These are phyloP conservation scores for Deakozyma indianensis DNA, from an alignment of 805 yeast species.

Conservation along the genomic window DNA sequence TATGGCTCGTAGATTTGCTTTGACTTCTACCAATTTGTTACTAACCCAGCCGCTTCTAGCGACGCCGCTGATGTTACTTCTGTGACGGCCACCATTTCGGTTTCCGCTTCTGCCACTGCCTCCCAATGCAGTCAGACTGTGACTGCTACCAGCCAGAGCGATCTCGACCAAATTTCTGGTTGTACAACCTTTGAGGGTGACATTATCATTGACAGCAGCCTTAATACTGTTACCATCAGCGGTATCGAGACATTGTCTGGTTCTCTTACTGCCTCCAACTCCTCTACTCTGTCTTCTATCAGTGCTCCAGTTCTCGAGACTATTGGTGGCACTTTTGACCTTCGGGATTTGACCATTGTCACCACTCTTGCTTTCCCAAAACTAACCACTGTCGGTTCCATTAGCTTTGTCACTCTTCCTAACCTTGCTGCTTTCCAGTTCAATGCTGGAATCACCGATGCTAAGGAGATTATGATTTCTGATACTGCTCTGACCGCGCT, in stretches of 20 bases:
- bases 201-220: slow-evolving; percentile 42
- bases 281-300: slow-evolving; percentile 46
- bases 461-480: slow-evolving; percentile 43
- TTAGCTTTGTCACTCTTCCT: slow-evolving; percentile 74
- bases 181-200: slow-evolving; percentile 78
- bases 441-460: slow-evolving; percentile 53
- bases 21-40: too few relatives aligned
- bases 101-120: slow-evolving; percentile 25
- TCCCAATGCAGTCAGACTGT: slow-evolving; percentile 21
- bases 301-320: slow-evolving; percentile 67
- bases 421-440: slow-evolving; percentile 62
- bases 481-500: slow-evolving; percentile 27
- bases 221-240: slow-evolving; percentile 35
- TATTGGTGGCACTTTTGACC: slow-evolving; percentile 55
- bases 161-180: slow-evolving; percentile 55
- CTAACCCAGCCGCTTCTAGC: slow-evolving; percentile 21
- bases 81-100: slow-evolving; percentile 41
- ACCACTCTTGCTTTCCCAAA: slow-evolving; percentile 57
- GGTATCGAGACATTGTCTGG: slow-evolving; percentile 72
- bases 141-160: slow-evolving; percentile 72
- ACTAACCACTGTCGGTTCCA: slow-evolving; percentile 68
- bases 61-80: slow-evolving; percentile 29
- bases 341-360: slow-evolving; percentile 53
- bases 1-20: too few relatives aligned
- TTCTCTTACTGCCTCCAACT: slow-evolving; percentile 50